Evolutionary conservation across 2,329 filamentous ascomycete genomes (phyloP), one percentile per base, ranked within the genome.

Genomic region (Tothia fuscella): DNA sequence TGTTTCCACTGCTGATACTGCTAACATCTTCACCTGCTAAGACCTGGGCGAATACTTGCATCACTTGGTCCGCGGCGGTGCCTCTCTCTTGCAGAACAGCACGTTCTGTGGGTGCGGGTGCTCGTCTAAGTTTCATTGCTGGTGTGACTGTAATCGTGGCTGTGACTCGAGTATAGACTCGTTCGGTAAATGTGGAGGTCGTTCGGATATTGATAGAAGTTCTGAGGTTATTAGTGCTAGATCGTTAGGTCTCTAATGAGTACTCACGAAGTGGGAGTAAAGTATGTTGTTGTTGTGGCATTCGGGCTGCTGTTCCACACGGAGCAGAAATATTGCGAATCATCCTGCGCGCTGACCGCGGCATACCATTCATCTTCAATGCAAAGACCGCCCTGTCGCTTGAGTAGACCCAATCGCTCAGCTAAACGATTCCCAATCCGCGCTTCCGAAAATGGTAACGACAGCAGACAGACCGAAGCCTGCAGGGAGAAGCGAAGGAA

Each of bases 201-300:
- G 50, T 49, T 40, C 45, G 38, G 16, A 44, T 38, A 14, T 42
- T 37, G 28, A 37, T 43, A 22, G 47, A 43, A 14, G 48, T 53
- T 5, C 41, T 47, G 25, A 26, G 20, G 26, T 31, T 20, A 42
- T 16, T 17, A 47, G 7, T 45, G 38, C 5, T 39, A 20, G 6
- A 6, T 6, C 16, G 26, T 14, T 12, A n/a, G 5, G 6, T n/a
- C 3, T 21, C 2, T 31, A 6, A 10, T 47, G 20, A 38, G 32
- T 13, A 48, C 52, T 44, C 47, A 57, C 57, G 47, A 51, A 13
- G 49, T 51, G 1, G 55, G 54, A 12, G 55, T 56, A 32, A 46
- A 50, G 9, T 55, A 50, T 2, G 48, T 49, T 3, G 48, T 50
- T 19, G 48, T 38, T 3, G 53, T 54, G 4, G 29, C 24, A 6